phyloP scores from a whole-genome alignment of 2,329 filamentous ascomycete species.

The Pseudogymnoascus sp. region DNA sequence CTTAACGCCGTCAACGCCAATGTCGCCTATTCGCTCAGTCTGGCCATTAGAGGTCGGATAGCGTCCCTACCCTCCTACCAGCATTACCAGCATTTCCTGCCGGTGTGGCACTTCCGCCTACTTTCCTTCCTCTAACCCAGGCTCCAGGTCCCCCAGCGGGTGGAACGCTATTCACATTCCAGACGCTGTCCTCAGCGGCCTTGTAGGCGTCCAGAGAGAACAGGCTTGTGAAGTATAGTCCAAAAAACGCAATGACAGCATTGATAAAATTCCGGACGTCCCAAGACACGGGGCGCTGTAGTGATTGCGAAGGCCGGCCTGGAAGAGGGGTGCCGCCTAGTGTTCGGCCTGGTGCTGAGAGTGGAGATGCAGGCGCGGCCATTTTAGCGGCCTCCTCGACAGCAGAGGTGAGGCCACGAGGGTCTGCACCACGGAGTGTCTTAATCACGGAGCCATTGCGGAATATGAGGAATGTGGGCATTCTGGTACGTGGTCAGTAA shows the following conservation, averaged over 20 bases:
- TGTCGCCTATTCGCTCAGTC: neutral
- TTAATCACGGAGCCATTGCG: slow-evolving; percentile 64
- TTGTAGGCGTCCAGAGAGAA: slow-evolving; percentile 56
- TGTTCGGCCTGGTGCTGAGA: slow-evolving; percentile 48
- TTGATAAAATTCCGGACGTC: slow-evolving; percentile 40
- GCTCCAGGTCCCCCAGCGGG: neutral
- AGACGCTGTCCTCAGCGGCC: slow-evolving; percentile 40
- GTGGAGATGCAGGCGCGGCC: slow-evolving; percentile 35
- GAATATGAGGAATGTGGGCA: slow-evolving; percentile 93
- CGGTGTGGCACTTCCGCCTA: neutral
- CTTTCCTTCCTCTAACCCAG: slow-evolving; percentile 5
- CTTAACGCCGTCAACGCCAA: neutral
- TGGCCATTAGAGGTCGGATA: neutral
- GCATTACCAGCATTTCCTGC: neutral
- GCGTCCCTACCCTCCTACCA: neutral
- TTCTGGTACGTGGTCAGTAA: slow-evolving; percentile 33
- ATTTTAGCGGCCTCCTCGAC: slow-evolving; percentile 62
- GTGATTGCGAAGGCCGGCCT: slow-evolving; percentile 16
- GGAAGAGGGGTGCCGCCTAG: slow-evolving; percentile 40
- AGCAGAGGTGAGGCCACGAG: slow-evolving; percentile 63
- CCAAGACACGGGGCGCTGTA: slow-evolving; percentile 19
- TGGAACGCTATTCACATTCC: neutral
- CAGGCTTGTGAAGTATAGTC: slow-evolving; percentile 53
- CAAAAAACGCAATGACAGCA: slow-evolving; percentile 45
- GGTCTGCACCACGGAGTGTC: slow-evolving; percentile 75